phyloP scores from a whole-genome alignment of 176 grass and related monocot species.

The Leersia perrieri region DNA sequence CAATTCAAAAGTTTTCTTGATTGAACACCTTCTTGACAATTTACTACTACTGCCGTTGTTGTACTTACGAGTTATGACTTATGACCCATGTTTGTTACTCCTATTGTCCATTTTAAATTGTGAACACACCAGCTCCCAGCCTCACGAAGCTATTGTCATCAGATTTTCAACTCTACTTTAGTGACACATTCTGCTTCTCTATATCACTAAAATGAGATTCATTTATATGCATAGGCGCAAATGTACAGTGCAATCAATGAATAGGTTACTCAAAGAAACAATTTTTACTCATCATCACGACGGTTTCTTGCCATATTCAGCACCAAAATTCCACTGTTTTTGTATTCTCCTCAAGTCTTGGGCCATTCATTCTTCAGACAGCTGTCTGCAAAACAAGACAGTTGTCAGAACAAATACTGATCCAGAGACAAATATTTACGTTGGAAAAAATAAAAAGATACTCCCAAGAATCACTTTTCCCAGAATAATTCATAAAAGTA shows the following conservation, averaged over 20 bases:
- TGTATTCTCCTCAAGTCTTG: not conserved
- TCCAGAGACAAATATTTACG: too few species aligned
- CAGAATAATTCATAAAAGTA: not conserved
- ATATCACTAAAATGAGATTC: not conserved
- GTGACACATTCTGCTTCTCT: not conserved
- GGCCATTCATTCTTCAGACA: not conserved
- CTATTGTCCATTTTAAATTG: not conserved
- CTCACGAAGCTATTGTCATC: not conserved
- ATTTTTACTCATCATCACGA: not conserved
- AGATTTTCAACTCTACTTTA: not conserved
- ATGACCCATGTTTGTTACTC: not conserved
- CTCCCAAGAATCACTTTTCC: not conserved
- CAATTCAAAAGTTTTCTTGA: not conserved
- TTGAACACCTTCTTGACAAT: conserved; percentile 6
- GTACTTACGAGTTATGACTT: not conserved
- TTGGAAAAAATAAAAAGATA: too few species aligned
- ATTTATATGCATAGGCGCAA: not conserved
- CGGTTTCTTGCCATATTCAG: not conserved
- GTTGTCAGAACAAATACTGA: not conserved
- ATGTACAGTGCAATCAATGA: not conserved
- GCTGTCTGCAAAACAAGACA: not conserved
- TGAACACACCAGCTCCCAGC: not conserved
- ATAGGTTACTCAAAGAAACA: not conserved
- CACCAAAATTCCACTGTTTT: not conserved
- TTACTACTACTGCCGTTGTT: not conserved